Base-by-base conservation (phyloP, 2,329 filamentous ascomycete species). In the Talaromyces albobiverticillius region DNA sequence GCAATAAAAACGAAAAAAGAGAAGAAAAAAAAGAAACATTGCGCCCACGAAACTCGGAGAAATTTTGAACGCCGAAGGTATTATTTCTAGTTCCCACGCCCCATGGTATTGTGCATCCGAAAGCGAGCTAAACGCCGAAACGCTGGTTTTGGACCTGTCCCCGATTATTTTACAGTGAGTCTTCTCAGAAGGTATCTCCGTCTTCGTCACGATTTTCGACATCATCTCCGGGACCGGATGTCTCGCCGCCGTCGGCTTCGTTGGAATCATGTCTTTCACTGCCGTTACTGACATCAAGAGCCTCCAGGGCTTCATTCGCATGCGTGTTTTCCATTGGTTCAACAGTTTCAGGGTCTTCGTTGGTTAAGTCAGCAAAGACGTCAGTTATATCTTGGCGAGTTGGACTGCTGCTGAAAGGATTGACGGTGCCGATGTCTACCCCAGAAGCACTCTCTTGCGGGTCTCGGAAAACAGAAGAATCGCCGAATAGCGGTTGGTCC, bases 291-390 rank as follows among this genome's bases (percentile, higher is more conserved):
- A 69, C 73, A 54, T 72, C 67, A 13, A 76, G 66, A 20, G 65
- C 71, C 54, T 77, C 75, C 18, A 78, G 61, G 3, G 75, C 75
- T 59, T 78, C 75, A 38, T 73, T 76, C 7, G 74, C 74, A 60
- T 78, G 74, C n/a, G 71, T 72, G 25, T 75, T 74, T 50, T 76
- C 72, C 66, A 72, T 69, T 11, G 60, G 65, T 61, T 65, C 66
- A 16, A 58, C 68, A 6, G 61, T 60, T 8, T 74, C 71, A 9
- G 59, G 65, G 56, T 76, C 73, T 55, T 76, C 71, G 51, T 76
- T 75, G 2, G 73, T 76, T 53, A 78, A 61, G 47, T 77, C 75
- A 9, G 72, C 74, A 59, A 77, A 78, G 18, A 78, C 69, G 54
- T 75, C 72, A 55, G 75, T 74, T 49, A 75, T 59, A 42, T 72